A percentile compares a stretch with the other conserved stretches of the same genome.
phyloP scores from a whole-genome alignment of 805 yeast species.

The Zygotorulaspora sp. region DNA sequence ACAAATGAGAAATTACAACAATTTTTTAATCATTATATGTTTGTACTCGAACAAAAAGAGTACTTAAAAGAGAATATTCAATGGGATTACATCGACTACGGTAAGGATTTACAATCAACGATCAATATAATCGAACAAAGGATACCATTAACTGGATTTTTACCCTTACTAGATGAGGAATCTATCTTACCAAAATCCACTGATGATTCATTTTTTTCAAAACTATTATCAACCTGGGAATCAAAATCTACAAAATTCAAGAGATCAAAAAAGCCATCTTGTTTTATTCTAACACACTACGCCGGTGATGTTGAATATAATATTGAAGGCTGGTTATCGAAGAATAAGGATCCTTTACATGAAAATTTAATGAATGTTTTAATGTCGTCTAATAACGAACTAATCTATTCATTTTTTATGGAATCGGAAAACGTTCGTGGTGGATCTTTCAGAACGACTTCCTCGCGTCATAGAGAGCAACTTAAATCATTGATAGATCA shows the following conservation, averaged over 20 bases:
- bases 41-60: slow-evolving; percentile 95
- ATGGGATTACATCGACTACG: slow-evolving; percentile 95
- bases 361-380: slow-evolving; percentile 65
- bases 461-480: slow-evolving; percentile 86
- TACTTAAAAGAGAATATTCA: slow-evolving; percentile 88
- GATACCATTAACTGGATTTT: slow-evolving; percentile 66
- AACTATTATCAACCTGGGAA: slow-evolving; percentile 63
- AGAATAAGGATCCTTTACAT: slow-evolving; percentile 89
- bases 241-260: slow-evolving; percentile 52
- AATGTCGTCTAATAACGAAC: slow-evolving; percentile 49
- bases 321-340: slow-evolving; percentile 88
- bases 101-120: slow-evolving; percentile 90
- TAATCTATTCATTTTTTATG: slow-evolving; percentile 53
- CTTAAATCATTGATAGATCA: slow-evolving; percentile 65
- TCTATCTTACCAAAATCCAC: slow-evolving; percentile 90
- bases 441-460: slow-evolving; percentile 52
- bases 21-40: slow-evolving; percentile 96
- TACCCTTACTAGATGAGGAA: slow-evolving; percentile 88
- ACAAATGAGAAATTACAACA: slow-evolving; percentile 97
- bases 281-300: slow-evolving; percentile 83
- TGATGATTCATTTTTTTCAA: slow-evolving; percentile 77
- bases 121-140: slow-evolving; percentile 82
- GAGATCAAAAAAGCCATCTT: slow-evolving; percentile 68
- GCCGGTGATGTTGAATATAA: slow-evolving; percentile 96
- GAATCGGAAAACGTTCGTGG: slow-evolving; percentile 21